Evolutionary conservation across 805 yeast species (phyloP).

Genomic region (Myxozyma nipponensis): DNA sequence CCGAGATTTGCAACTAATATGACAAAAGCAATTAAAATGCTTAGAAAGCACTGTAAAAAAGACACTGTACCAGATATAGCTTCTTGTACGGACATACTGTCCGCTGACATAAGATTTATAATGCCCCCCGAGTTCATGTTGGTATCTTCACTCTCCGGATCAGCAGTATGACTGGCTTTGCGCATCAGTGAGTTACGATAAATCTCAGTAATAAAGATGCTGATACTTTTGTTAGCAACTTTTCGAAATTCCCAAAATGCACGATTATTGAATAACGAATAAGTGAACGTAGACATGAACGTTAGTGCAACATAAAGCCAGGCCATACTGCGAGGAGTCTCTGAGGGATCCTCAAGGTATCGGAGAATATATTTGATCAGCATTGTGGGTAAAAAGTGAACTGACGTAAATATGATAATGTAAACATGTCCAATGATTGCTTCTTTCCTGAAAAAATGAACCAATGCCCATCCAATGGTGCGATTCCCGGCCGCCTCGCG

Average conservation of each 20-base stretch:
- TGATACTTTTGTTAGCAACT: conserved; percentile 82
- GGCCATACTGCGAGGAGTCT: conserved; percentile 63
- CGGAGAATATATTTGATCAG: conserved; percentile 73
- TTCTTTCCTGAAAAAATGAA: conserved; percentile 7
- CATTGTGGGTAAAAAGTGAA: conserved; percentile 75
- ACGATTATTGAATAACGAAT: conserved; percentile 65
- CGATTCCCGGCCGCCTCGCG: conserved; percentile 41
- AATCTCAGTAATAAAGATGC: conserved; percentile 82
- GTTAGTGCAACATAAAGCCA: conserved; percentile 80
- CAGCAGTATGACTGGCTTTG: conserved; percentile 35
- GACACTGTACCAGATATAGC: background rate
- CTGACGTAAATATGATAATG: conserved; percentile 62
- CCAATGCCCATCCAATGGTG: conserved; percentile 4
- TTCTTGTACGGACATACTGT: conserved; percentile 7
- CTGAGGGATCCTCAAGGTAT: conserved; percentile 67
- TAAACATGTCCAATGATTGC: conserved; percentile 2
- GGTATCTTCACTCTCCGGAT: conserved; percentile 41
- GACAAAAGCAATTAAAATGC: conserved; percentile 4
- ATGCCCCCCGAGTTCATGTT: conserved; percentile 44
- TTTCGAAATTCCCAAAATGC: conserved; percentile 85
- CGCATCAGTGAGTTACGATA: conserved; percentile 88
- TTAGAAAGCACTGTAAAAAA: conserved; percentile 2
- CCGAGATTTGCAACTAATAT: conserved; percentile 9
- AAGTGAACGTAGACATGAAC: conserved; percentile 57
- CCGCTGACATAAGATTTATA: conserved; percentile 63